Percentiles rank a stretch among this genome's conserved stretches.
Evolutionary conservation across 2,329 filamentous ascomycete genomes (phyloP).

Genomic region (Leptographium radiaticola): DNA sequence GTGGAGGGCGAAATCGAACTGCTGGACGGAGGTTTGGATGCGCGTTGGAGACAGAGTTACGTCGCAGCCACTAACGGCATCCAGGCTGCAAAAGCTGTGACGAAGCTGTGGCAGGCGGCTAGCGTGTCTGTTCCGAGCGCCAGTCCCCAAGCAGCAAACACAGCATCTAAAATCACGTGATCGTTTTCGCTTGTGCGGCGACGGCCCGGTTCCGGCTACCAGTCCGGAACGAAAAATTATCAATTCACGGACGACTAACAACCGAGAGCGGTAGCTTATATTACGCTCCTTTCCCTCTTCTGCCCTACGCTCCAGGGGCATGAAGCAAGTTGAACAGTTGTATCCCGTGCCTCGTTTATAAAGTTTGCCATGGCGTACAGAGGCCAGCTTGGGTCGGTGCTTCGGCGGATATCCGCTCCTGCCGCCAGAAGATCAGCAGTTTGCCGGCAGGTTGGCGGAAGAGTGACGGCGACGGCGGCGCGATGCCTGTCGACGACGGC

Average conservation of each 20-base stretch:
- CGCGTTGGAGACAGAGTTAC: slow-evolving; percentile 1
- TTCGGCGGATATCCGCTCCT: neutral
- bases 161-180: too few species aligned
- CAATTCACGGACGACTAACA: too few species aligned
- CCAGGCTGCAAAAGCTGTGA: slow-evolving; percentile 15
- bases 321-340: too few species aligned
- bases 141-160: too few species aligned
- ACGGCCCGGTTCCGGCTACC: neutral
- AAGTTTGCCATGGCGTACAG: neutral
- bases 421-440: neutral
- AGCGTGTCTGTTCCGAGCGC: neutral
- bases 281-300: too few species aligned
- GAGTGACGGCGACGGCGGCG: neutral
- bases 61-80: neutral
- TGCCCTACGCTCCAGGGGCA: too few species aligned
- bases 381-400: neutral
- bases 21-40: neutral
- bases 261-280: too few species aligned
- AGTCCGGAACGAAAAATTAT: neutral
- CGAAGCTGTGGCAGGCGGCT: slow-evolving; percentile 8
- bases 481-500: slow-evolving; percentile 7
- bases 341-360: neutral
- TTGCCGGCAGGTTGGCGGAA: neutral
- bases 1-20: neutral
- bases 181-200: too few species aligned